A percentile compares a stretch with the other conserved stretches of the same genome.
Evolutionary conservation across 2,329 filamentous ascomycete genomes (phyloP).

Genomic region (Nemania bipapillata): DNA sequence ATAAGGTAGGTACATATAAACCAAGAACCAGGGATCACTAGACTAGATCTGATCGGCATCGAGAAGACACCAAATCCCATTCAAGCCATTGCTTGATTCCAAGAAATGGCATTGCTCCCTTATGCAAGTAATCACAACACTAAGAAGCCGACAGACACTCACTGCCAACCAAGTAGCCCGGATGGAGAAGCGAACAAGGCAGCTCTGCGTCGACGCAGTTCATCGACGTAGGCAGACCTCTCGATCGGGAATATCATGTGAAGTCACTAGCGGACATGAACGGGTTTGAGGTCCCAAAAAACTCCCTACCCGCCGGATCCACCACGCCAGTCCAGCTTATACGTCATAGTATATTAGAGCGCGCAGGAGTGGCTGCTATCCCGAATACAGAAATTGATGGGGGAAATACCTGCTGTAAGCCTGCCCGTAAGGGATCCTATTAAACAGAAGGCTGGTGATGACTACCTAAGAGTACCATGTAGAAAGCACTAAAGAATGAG

Average conservation of each 20-base stretch:
- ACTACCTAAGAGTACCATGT: too few relatives aligned
- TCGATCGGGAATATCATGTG: slow-evolving; percentile 26
- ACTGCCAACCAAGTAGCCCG: slow-evolving; percentile 18
- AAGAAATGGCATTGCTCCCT: slow-evolving; percentile 39
- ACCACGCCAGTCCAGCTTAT: slow-evolving; percentile 9
- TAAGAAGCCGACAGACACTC: slow-evolving; percentile 19
- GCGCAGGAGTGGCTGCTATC: not conserved
- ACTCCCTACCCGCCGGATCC: slow-evolving; percentile 27
- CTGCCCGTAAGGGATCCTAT: too few relatives aligned
- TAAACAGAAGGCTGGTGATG: too few relatives aligned
- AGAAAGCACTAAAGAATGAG: too few relatives aligned
- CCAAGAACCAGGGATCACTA: slow-evolving; percentile 16
- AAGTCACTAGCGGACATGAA: slow-evolving; percentile 30
- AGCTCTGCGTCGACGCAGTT: slow-evolving; percentile 12
- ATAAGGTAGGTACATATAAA: not conserved
- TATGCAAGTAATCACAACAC: slow-evolving; percentile 28
- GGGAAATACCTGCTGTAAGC: not conserved
- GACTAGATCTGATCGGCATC: slow-evolving; percentile 37
- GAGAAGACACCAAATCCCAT: slow-evolving; percentile 42
- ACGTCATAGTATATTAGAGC: slow-evolving; percentile 26
- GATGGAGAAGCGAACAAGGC: slow-evolving; percentile 7
- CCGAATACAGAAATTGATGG: slow-evolving; percentile 18
- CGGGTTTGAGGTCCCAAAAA: slow-evolving; percentile 8
- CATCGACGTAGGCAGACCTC: slow-evolving; percentile 12
- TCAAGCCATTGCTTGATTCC: slow-evolving; percentile 23